phyloP scores from a whole-genome alignment of 106 monocot genomes.

The Dioscorea dumetorum region DNA sequence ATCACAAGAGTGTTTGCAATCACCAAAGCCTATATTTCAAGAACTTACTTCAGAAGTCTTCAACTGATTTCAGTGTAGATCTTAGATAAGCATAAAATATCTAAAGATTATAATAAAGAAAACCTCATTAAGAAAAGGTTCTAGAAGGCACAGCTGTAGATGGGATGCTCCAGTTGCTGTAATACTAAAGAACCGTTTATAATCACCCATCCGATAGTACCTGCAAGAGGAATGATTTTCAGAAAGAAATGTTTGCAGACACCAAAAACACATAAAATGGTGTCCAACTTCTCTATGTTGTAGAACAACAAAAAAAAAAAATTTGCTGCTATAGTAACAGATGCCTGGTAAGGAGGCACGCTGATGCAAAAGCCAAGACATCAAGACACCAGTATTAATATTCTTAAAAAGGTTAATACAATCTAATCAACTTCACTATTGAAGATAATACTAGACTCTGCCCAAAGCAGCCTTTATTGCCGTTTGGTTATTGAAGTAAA shows the following conservation, averaged over 20 bases:
- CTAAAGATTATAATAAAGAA: not conserved
- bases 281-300: too few species aligned
- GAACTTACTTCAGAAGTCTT: too few species aligned
- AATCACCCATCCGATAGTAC: constrained; percentile 70
- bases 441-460: not conserved
- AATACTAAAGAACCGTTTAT: constrained; percentile 64
- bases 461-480: not conserved
- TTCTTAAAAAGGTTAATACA: too few species aligned
- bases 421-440: too few species aligned
- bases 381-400: too few species aligned
- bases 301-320: too few species aligned
- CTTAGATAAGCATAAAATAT: not conserved
- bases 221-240: constrained; percentile 19
- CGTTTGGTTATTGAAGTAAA: too few species aligned
- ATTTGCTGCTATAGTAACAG: not conserved
- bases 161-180: constrained; percentile 47
- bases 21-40: not conserved
- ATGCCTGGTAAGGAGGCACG: not conserved
- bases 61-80: too few species aligned
- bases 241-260: not conserved
- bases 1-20: not conserved
- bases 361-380: too few species aligned
- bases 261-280: not conserved
- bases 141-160: constrained; percentile 66
- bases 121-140: constrained; percentile 94